Evolutionary conservation across 2,329 filamentous ascomycete genomes (phyloP).

Genomic region (Periconia sp.): DNA sequence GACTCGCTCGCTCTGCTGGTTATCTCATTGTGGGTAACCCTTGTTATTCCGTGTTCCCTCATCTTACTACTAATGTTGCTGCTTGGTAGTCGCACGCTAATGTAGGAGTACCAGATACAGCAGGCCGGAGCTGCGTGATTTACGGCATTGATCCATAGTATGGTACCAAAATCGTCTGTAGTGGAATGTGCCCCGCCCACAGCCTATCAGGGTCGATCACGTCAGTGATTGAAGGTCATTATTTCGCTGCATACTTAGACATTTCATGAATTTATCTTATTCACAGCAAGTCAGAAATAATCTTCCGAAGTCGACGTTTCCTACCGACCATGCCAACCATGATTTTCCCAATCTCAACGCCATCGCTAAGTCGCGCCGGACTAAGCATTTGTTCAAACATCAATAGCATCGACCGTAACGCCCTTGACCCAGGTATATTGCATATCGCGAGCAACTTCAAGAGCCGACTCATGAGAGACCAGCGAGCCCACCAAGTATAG

Average conservation of each 20-base stretch:
- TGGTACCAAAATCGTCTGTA: too few relatives aligned
- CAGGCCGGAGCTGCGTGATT: too few relatives aligned
- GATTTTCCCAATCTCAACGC: constrained; percentile 21
- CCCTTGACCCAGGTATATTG: constrained; percentile 89
- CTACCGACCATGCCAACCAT: constrained; percentile 2
- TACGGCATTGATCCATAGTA: too few relatives aligned
- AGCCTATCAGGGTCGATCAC: too few relatives aligned
- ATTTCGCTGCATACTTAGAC: constrained; percentile 10
- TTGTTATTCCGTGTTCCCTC: too few relatives aligned
- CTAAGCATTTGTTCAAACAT: constrained; percentile 64
- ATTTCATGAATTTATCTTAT: constrained; percentile 31
- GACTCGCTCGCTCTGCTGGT: too few relatives aligned
- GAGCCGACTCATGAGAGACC: constrained; percentile 76
- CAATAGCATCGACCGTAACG: constrained; percentile 81
- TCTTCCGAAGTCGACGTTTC: constrained; percentile 28
- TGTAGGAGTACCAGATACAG: too few relatives aligned
- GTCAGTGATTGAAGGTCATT: too few relatives aligned
- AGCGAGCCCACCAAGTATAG: constrained; percentile 85
- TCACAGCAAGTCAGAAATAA: constrained; percentile 36
- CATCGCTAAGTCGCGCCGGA: constrained; percentile 27
- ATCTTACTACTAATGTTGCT: too few relatives aligned
- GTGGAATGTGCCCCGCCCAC: too few relatives aligned
- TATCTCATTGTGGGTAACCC: too few relatives aligned
- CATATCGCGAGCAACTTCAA: constrained; percentile 75
- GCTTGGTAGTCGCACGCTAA: too few relatives aligned